Percentiles rank a stretch among this genome's conserved stretches.
These are phyloP conservation scores for Penicillium sp. DNA, from an alignment of 2,329 filamentous ascomycete genomes.

Conservation along the genomic window DNA sequence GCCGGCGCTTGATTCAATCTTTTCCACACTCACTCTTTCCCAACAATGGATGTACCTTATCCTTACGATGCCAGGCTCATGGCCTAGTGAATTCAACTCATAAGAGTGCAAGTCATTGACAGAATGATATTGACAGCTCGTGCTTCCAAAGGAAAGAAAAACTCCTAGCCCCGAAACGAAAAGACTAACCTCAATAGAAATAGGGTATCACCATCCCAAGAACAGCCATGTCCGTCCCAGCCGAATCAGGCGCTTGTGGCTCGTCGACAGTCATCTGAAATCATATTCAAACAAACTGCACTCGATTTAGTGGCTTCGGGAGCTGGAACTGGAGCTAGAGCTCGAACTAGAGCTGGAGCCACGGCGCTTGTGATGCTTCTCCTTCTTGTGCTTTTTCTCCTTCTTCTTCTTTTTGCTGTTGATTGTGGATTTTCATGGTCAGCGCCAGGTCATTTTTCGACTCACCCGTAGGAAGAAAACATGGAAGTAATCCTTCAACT, in stretches of 20 bases:
- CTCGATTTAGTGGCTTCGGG: not conserved
- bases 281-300: not conserved
- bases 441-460: not conserved
- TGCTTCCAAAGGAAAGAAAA: too few species aligned
- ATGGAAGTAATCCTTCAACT: not conserved
- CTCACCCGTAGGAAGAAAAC: not conserved
- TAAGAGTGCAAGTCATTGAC: too few species aligned
- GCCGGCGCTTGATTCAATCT: too few species aligned
- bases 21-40: too few species aligned
- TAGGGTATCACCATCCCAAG: too few species aligned
- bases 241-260: not conserved
- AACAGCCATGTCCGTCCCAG: not conserved
- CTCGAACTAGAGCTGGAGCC: constrained; percentile 14
- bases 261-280: not conserved
- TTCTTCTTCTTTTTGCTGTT: constrained; percentile 14
- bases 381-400: constrained; percentile 12
- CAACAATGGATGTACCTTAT: too few species aligned
- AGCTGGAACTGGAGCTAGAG: constrained; percentile 12
- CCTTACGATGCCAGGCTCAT: too few species aligned
- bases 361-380: constrained; percentile 15
- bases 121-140: too few species aligned
- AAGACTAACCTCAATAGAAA: too few species aligned
- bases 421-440: not conserved
- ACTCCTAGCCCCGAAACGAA: too few species aligned
- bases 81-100: too few species aligned